A percentile compares a stretch with the other conserved stretches of the same genome.
Conservation (phyloP, 805 yeast genomes). For the Yueomyces sp. region DNA sequence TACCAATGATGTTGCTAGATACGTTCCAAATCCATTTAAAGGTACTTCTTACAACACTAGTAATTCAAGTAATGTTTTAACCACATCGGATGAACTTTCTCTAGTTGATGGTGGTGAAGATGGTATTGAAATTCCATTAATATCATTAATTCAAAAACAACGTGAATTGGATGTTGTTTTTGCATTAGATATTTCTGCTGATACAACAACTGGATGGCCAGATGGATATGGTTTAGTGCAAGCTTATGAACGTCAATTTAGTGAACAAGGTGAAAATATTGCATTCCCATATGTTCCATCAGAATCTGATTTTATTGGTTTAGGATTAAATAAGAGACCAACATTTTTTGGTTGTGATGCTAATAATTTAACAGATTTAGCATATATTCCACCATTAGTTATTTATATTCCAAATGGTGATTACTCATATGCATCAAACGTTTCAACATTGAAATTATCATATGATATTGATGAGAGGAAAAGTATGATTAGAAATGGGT, state of each 20-base stretch:
- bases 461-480: constrained; percentile 45
- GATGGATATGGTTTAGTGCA: constrained; percentile 45
- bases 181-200: constrained; percentile 59
- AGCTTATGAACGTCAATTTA: constrained; percentile 48
- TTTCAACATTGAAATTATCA: constrained; percentile 55
- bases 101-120: constrained; percentile 71
- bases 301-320: constrained; percentile 39
- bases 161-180: constrained; percentile 50
- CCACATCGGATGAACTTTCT: constrained; percentile 30
- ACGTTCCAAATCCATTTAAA: constrained; percentile 60
- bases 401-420: constrained; percentile 68
- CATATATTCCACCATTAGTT: constrained; percentile 54
- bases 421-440: constrained; percentile 50
- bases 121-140: constrained; percentile 45
- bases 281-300: constrained; percentile 79
- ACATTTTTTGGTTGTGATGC: constrained; percentile 77
- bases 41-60: constrained; percentile 27
- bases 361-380: constrained; percentile 42
- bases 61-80: constrained; percentile 25
- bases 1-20: constrained; percentile 55
- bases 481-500: constrained; percentile 60
- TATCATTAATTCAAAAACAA: constrained; percentile 46
- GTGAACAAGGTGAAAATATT: constrained; percentile 38
- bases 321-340: constrained; percentile 55
- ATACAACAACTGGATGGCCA: constrained; percentile 50